Percentiles rank a stretch among this genome's conserved stretches.
These are phyloP conservation scores for Physcomitrellopsis africana DNA, from an alignment of 225 moss, liverwort and hornwort species.

Conservation along the genomic window DNA sequence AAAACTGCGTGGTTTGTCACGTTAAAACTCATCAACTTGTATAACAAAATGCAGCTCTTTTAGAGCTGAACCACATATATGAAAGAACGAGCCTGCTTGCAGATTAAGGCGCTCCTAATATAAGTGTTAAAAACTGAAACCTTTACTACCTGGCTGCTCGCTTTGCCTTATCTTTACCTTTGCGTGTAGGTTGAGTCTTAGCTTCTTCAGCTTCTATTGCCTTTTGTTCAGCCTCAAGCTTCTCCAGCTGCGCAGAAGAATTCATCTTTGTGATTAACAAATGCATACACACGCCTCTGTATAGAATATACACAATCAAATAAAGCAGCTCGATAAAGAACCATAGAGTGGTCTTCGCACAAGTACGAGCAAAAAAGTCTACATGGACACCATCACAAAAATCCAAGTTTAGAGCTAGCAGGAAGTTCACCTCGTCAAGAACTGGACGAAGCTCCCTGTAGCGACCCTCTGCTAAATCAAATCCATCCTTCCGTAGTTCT, in stretches of 20 bases:
- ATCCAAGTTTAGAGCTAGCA: neutral
- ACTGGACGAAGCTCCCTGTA: slow-evolving; percentile 85
- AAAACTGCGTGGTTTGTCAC: slow-evolving; percentile 7
- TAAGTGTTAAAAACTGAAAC: slow-evolving; percentile 3
- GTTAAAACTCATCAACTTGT: neutral
- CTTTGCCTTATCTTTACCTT: slow-evolving; percentile 82
- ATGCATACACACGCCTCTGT: neutral
- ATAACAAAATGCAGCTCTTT: neutral
- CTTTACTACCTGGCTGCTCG: slow-evolving; percentile 47
- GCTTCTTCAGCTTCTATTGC: slow-evolving; percentile 80
- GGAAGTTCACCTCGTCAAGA: slow-evolving; percentile 63
- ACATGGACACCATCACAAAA: slow-evolving; percentile 1
- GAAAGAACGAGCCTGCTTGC: slow-evolving; percentile 22
- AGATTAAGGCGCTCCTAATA: slow-evolving; percentile 14
- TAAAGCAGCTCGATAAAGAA: neutral
- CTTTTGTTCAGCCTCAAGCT: slow-evolving; percentile 80
- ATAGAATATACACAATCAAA: neutral
- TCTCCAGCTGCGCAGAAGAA: slow-evolving; percentile 65
- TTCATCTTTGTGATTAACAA: neutral
- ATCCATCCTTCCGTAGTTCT: slow-evolving; percentile 87
- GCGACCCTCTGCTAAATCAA: slow-evolving; percentile 82
- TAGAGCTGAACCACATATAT: slow-evolving; percentile 10
- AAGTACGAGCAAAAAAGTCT: slow-evolving; percentile 1
- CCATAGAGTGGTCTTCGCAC: neutral
- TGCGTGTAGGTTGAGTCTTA: slow-evolving; percentile 60